phyloP scores from a whole-genome alignment of 1,139 yeast genomes.

The Ogataea hybrid region DNA sequence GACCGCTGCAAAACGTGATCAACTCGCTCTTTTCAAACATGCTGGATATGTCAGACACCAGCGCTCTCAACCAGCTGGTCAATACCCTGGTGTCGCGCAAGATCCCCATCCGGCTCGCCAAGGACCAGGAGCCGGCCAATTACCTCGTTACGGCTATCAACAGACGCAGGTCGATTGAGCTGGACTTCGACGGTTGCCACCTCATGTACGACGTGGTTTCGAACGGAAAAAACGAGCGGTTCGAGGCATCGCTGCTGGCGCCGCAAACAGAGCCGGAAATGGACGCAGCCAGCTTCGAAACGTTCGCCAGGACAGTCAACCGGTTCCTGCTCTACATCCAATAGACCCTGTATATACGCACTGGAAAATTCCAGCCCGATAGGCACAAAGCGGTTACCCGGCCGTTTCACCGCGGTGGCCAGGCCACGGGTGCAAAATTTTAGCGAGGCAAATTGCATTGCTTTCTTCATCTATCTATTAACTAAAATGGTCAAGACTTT shows the following conservation, averaged over 20 bases:
- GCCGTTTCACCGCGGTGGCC: constrained; percentile 1
- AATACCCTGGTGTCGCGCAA: constrained; percentile 17
- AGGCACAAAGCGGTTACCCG: constrained; percentile 3
- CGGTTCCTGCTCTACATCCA: constrained; percentile 12
- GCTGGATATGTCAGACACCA: constrained; percentile 16
- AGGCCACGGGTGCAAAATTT: constrained; percentile 11
- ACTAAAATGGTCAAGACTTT: constrained; percentile 32
- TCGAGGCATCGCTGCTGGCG: constrained; percentile 27
- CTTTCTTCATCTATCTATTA: constrained; percentile 2
- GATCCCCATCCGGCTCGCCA: constrained; percentile 12
- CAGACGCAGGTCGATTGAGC: constrained; percentile 41
- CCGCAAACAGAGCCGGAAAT: constrained; percentile 13
- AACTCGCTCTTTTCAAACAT: constrained; percentile 13
- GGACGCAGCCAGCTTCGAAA: constrained; percentile 10
- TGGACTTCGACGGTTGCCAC: constrained; percentile 32
- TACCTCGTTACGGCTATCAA: constrained; percentile 41
- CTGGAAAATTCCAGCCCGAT: neutral
- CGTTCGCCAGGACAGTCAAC: constrained; percentile 8
- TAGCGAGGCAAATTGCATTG: constrained; percentile 7
- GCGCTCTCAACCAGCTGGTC: constrained; percentile 15
- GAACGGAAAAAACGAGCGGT: constrained; percentile 24
- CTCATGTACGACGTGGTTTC: constrained; percentile 26
- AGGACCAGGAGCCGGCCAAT: constrained; percentile 10
- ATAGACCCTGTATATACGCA: neutral
- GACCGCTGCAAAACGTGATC: constrained; percentile 15